Conservation (phyloP, 805 yeast genomes). For the Geotrichum ghanense region DNA sequence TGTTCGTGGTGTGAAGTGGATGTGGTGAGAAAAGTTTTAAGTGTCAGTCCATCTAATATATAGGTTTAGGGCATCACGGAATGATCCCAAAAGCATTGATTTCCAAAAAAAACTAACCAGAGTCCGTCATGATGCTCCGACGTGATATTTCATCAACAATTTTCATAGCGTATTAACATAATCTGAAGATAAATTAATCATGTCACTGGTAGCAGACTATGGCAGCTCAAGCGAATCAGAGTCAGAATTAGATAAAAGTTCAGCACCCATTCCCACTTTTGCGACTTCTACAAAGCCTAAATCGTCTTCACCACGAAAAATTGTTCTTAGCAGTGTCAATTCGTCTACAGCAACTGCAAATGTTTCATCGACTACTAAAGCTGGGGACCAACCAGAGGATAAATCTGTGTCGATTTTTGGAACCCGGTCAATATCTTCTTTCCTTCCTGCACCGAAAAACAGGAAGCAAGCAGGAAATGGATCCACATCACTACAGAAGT, state of each 20-base stretch:
- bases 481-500: conserved; percentile 3
- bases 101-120: no score
- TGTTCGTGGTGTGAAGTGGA: no score
- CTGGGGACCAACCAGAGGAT: background rate
- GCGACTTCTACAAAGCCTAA: background rate
- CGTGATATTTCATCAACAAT: no score
- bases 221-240: background rate
- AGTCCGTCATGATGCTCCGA: no score
- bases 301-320: background rate
- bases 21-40: no score
- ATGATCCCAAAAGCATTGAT: no score
- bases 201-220: conserved; percentile 1
- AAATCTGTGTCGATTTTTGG: conserved; percentile 1
- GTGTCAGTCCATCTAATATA: no score
- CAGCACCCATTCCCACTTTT: no score
- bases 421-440: background rate
- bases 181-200: no score
- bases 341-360: conserved; percentile 1
- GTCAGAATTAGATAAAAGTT: background rate
- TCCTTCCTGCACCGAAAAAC: conserved; percentile 12
- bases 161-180: no score
- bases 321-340: conserved; percentile 2
- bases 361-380: background rate
- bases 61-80: no score
- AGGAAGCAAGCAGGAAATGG: background rate